phyloP scores from a whole-genome alignment of 331 rosid genomes.

The Acacia pycnantha region DNA sequence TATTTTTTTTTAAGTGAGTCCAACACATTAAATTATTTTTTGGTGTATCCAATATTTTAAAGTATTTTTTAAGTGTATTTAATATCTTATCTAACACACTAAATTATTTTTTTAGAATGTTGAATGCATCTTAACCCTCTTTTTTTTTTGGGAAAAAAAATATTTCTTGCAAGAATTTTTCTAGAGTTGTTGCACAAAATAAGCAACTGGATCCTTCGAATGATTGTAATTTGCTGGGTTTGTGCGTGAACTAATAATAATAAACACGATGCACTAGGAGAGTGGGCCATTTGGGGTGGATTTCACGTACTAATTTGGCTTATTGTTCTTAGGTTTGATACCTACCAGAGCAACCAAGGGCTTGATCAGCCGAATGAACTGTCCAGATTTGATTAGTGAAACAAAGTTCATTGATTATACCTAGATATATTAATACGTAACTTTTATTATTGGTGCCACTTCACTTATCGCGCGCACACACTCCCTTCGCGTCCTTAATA shows the following conservation, averaged over 20 bases:
- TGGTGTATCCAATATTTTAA: too few species aligned
- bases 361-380: background rate
- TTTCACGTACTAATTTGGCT: background rate
- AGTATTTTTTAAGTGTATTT: too few species aligned
- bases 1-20: too few species aligned
- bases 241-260: background rate
- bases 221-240: constrained; percentile 24
- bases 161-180: too few species aligned
- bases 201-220: background rate
- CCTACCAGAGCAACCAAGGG: background rate
- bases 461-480: background rate
- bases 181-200: background rate
- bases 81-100: too few species aligned
- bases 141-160: too few species aligned
- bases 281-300: background rate
- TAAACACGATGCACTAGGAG: background rate
- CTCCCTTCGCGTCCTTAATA: too few species aligned
- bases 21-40: too few species aligned
- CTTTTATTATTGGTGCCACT: background rate
- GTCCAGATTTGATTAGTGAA: background rate
- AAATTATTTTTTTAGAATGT: too few species aligned
- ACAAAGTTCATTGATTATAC: background rate
- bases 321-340: background rate
- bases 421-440: background rate
- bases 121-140: too few species aligned